phyloP scores from a whole-genome alignment of 768 basidiomycete species.

The Pulveroboletus sp. region DNA sequence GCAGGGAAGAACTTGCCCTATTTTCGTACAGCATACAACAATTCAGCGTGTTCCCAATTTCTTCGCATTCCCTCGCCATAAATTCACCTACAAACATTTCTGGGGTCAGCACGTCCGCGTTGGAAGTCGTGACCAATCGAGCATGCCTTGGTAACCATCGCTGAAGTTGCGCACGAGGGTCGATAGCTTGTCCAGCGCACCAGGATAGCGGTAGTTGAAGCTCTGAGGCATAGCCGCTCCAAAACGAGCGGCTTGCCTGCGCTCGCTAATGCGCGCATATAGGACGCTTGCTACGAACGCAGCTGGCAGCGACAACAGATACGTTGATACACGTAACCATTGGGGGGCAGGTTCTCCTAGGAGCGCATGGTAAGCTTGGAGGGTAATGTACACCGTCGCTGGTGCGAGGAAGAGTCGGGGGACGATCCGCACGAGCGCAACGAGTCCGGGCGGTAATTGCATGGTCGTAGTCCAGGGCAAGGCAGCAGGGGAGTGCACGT shows the following conservation, averaged over 20 bases:
- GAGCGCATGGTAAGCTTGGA: constrained; percentile 11
- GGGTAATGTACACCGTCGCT: constrained; percentile 8
- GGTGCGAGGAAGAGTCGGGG: constrained; percentile 24
- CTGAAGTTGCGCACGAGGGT: constrained; percentile 35
- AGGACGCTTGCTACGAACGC: constrained; percentile 20
- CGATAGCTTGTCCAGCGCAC: constrained; percentile 45
- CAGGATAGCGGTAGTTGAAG: constrained; percentile 35
- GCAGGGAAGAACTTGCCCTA: constrained; percentile 13
- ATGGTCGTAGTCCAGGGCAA: not conserved
- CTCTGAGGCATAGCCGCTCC: constrained; percentile 46
- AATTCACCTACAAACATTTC: constrained; percentile 10
- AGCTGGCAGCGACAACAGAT: constrained; percentile 23
- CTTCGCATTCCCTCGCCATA: constrained; percentile 4
- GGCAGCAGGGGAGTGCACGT: no score
- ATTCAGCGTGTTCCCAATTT: constrained; percentile 23
- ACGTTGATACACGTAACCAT: constrained; percentile 15
- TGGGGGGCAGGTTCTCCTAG: not conserved
- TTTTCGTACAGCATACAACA: constrained; percentile 24
- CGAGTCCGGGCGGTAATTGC: constrained; percentile 29
- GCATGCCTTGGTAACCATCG: constrained; percentile 46
- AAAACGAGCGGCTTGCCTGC: constrained; percentile 36
- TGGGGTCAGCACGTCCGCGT: not conserved
- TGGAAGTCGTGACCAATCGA: not conserved
- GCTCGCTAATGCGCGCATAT: constrained; percentile 44
- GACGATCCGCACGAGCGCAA: constrained; percentile 28